Evolutionary conservation across 2,329 filamentous ascomycete species (phyloP).

Genomic region (Apiospora phragmitis): DNA sequence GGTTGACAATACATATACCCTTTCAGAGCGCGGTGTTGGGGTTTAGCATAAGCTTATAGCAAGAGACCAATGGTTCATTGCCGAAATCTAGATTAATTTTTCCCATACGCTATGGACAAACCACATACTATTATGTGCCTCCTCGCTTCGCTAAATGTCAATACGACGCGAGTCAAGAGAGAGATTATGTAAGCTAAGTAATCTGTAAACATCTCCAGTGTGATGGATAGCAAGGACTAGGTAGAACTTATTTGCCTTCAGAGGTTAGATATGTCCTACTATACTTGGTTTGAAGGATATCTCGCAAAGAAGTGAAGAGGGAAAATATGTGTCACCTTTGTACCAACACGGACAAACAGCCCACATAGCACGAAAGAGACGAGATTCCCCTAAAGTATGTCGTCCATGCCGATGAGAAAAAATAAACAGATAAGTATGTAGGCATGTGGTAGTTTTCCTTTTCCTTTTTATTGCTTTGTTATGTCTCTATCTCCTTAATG

Average conservation of each 20-base stretch:
- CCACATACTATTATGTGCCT: neutral
- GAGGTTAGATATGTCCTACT: neutral
- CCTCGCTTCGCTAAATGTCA: too few species aligned
- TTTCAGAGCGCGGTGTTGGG: neutral
- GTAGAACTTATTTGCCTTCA: too few species aligned
- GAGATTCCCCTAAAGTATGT: neutral
- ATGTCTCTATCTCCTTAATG: neutral
- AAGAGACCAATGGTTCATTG: neutral
- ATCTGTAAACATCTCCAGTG: too few species aligned
- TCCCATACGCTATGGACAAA: neutral
- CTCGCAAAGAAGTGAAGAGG: neutral
- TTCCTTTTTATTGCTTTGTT: neutral
- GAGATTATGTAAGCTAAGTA: too few species aligned
- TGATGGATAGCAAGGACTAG: too few species aligned
- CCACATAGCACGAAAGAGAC: neutral
- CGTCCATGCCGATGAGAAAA: neutral
- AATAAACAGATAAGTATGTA: neutral
- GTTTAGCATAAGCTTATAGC: neutral
- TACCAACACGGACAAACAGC: neutral
- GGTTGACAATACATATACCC: neutral
- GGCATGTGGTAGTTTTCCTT: neutral
- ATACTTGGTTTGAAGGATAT: neutral
- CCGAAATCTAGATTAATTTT: neutral
- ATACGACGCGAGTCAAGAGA: too few species aligned
- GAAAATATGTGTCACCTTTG: neutral